Base-by-base conservation (phyloP, 2,329 filamentous ascomycete genomes). In the Paecilomyces variotii region DNA sequence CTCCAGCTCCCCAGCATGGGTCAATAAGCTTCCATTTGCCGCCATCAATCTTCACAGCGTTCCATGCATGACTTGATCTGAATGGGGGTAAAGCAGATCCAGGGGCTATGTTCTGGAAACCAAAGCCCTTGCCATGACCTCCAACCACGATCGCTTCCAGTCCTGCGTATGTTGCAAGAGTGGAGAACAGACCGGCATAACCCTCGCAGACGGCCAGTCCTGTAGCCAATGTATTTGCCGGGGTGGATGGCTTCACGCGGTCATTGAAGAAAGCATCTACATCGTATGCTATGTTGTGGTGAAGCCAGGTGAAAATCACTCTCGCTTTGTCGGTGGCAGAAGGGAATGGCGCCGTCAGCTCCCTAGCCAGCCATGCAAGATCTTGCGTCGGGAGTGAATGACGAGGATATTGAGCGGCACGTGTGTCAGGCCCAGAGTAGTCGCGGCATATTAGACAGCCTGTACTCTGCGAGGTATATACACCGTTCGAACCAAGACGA, bases 11-110 rank as follows among this genome's bases (percentile, higher is more conserved):
- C 94, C 94, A 99, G 70, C 93, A 97, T 0, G 88, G 76, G 68
- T 99, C 94, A 54, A 97, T 77, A 1, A 97, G 82, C 74, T 97
- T 96, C 93, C 93, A 97, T 63, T 86, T 84, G 1, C 90, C 90
- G 27, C 86, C 84, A 66, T 97, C 93, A 59, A 97, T 91, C 56
- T 85, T 83, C 5, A 97, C 90, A 0, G 89, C 92, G 68, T 96
- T 97, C 94, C 94, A 97, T 0, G 94, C 93, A 73, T 97, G 93
- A 0, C 84, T 80, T 0, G 83, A 76, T 56, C 86, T 78, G 24
- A 81, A 82, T 0, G 84, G 81, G 1, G 92, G 92, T 0, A 88
- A 71, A 0, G 82, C 77, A 56, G 88, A 80, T 2, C 88, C 89
- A 0, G 85, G 81, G 45, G 80, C 77, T 6, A 91, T 75, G 0